Conservation (phyloP, 139 green algal species). For the Chlamydomonas applanata region DNA sequence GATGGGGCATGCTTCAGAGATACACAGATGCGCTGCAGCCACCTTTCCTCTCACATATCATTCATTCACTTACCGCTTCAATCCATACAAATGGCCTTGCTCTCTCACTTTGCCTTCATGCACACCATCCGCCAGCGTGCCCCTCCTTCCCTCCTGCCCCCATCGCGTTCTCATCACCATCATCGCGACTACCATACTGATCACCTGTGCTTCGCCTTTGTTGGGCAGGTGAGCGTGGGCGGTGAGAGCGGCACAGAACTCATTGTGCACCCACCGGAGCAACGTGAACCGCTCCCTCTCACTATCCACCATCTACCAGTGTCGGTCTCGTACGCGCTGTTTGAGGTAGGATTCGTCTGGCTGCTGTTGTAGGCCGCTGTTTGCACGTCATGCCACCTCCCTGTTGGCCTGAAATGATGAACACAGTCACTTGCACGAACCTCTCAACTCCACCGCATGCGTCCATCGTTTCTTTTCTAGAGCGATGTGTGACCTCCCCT, state of each 20-base stretch:
- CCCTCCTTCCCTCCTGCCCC: too few relatives aligned
- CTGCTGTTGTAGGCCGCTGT: not conserved
- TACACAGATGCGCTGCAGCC: too few relatives aligned
- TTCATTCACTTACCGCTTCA: too few relatives aligned
- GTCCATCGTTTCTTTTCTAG: not conserved
- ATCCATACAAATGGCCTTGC: too few relatives aligned
- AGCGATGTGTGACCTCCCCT: too few relatives aligned
- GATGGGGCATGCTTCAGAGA: too few relatives aligned
- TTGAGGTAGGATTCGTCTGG: too few relatives aligned
- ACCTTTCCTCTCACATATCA: too few relatives aligned
- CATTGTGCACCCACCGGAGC: conserved; percentile 47
- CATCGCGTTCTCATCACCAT: too few relatives aligned
- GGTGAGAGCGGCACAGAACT: conserved; percentile 28
- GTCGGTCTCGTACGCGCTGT: conserved; percentile 78
- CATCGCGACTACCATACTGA: too few relatives aligned
- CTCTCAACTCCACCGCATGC: not conserved
- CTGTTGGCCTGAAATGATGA: not conserved
- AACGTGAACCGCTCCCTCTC: conserved; percentile 78
- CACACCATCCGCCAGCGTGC: too few relatives aligned
- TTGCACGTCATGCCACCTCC: not conserved
- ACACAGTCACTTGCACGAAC: not conserved
- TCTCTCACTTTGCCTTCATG: too few relatives aligned
- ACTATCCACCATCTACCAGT: conserved; percentile 88
- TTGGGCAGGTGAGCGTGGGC: conserved; percentile 61
- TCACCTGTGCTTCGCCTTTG: conserved; percentile 34